These are phyloP conservation scores for Fusarium coicis DNA, from an alignment of 2,329 filamentous ascomycete species.

Conservation along the genomic window DNA sequence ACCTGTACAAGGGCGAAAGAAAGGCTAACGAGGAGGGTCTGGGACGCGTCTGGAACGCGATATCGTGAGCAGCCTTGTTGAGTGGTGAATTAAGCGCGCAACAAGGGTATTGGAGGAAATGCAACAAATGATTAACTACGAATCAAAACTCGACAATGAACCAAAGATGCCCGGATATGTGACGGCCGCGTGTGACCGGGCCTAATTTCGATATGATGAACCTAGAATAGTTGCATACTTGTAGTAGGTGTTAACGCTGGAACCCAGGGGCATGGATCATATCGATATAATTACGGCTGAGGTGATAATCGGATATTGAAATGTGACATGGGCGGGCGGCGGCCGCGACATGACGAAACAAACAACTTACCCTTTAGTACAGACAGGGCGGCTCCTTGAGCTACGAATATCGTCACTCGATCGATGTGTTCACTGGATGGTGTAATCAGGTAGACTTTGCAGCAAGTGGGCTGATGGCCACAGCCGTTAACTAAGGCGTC, in stretches of 20 bases:
- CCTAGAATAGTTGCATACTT: slow-evolving; percentile 4
- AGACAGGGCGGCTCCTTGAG: slow-evolving; percentile 13
- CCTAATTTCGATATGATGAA: slow-evolving; percentile 30
- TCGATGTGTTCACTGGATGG: neutral
- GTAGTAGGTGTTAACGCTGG: slow-evolving; percentile 4
- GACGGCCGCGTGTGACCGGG: slow-evolving; percentile 30
- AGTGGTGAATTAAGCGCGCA: slow-evolving; percentile 41
- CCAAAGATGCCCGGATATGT: slow-evolving; percentile 20
- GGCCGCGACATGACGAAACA: neutral
- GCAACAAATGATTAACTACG: slow-evolving; percentile 20
- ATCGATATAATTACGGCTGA: slow-evolving; percentile 16
- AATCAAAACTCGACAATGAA: slow-evolving; percentile 28
- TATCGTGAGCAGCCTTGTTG: slow-evolving; percentile 18
- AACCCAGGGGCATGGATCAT: slow-evolving; percentile 13
- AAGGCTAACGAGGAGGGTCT: slow-evolving; percentile 30
- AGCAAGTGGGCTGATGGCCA: slow-evolving; percentile 22
- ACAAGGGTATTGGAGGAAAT: slow-evolving; percentile 21
- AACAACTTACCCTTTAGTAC: neutral
- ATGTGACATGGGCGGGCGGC: neutral
- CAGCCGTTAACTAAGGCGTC: neutral
- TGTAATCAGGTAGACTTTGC: slow-evolving; percentile 11
- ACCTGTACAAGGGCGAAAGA: slow-evolving; percentile 13
- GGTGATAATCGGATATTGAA: slow-evolving; percentile 16
- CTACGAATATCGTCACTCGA: neutral
- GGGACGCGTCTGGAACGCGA: slow-evolving; percentile 33